phyloP scores from a whole-genome alignment of 1,284 basidiomycete genomes.

The Leucoagaricus sp. region DNA sequence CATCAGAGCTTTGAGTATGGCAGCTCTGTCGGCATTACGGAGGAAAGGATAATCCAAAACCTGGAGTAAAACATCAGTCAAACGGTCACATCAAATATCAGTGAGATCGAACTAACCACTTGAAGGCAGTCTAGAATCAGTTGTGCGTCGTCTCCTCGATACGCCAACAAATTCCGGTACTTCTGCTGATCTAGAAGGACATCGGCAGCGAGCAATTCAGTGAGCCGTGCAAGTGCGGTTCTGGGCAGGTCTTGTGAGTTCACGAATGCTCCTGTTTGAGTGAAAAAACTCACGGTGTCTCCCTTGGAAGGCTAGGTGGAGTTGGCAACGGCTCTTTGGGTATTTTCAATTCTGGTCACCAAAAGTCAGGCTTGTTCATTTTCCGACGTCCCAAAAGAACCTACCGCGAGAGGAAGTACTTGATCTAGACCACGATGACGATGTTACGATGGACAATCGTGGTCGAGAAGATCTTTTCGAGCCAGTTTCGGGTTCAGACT shows the following conservation, averaged over 20 bases:
- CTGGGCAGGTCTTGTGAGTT: not conserved
- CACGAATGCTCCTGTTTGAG: too few relatives aligned
- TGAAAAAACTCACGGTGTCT: too few relatives aligned
- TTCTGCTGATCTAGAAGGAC: conserved; percentile 1
- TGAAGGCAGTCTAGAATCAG: conserved; percentile 11
- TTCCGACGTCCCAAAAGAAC: not conserved
- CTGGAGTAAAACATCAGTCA: not conserved
- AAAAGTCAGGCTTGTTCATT: too few relatives aligned
- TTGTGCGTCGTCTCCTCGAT: conserved; percentile 10
- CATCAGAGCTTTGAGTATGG: conserved; percentile 22
- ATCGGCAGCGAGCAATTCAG: not conserved
- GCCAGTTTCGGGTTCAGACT: not conserved
- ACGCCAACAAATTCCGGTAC: conserved; percentile 3
- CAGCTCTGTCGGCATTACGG: not conserved
- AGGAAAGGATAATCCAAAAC: conserved; percentile 10
- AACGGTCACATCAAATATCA: too few relatives aligned
- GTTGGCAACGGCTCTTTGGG: not conserved
- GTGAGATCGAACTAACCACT: conserved; percentile 7
- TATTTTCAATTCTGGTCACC: too few relatives aligned
- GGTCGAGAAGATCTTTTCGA: not conserved
- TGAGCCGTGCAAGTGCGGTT: not conserved
- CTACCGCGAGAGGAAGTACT: not conserved
- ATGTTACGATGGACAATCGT: conserved; percentile 1
- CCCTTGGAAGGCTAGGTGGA: not conserved
- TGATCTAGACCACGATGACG: not conserved